Conservation (phyloP, 176 grass and related monocot species). For the Musa itinerans region DNA sequence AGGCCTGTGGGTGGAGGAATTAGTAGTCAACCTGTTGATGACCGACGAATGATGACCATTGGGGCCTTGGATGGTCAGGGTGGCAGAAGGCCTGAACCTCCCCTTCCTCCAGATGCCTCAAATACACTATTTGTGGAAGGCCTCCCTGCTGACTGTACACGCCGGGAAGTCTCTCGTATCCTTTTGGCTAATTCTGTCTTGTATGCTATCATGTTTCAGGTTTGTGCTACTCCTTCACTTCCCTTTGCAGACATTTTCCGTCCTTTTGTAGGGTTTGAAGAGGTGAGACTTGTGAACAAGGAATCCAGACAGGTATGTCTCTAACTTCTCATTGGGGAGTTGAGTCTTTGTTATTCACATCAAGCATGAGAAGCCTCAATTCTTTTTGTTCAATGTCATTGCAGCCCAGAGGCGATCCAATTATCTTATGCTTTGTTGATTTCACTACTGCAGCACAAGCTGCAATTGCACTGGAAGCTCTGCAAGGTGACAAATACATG, state of each 20-base stretch:
- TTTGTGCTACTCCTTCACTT: slow-evolving; percentile 22
- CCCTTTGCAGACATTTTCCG: slow-evolving; percentile 54
- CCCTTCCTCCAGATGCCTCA: slow-evolving; percentile 83
- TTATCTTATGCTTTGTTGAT: slow-evolving; percentile 69
- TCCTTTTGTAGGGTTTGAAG: slow-evolving; percentile 50
- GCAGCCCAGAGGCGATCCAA: slow-evolving; percentile 73
- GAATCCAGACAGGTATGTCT: slow-evolving; percentile 83
- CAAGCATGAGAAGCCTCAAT: neutral
- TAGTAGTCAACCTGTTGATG: slow-evolving; percentile 55
- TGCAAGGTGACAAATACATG: slow-evolving; percentile 49
- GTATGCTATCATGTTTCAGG: neutral
- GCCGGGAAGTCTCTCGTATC: slow-evolving; percentile 67
- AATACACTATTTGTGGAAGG: slow-evolving; percentile 56
- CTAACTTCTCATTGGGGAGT: no score
- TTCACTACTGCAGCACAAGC: slow-evolving; percentile 45
- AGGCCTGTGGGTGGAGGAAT: slow-evolving; percentile 58
- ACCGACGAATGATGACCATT: slow-evolving; percentile 44
- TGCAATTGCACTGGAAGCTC: slow-evolving; percentile 33
- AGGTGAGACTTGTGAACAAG: slow-evolving; percentile 60
- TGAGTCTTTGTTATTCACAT: neutral
- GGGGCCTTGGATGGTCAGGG: slow-evolving; percentile 46
- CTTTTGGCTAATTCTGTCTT: slow-evolving; percentile 12
- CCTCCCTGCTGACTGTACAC: slow-evolving; percentile 37
- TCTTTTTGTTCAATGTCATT: slow-evolving; percentile 13
- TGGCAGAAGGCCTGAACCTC: slow-evolving; percentile 32